phyloP scores from a whole-genome alignment of 345 rosid genomes.

The Hevea brasiliensis region DNA sequence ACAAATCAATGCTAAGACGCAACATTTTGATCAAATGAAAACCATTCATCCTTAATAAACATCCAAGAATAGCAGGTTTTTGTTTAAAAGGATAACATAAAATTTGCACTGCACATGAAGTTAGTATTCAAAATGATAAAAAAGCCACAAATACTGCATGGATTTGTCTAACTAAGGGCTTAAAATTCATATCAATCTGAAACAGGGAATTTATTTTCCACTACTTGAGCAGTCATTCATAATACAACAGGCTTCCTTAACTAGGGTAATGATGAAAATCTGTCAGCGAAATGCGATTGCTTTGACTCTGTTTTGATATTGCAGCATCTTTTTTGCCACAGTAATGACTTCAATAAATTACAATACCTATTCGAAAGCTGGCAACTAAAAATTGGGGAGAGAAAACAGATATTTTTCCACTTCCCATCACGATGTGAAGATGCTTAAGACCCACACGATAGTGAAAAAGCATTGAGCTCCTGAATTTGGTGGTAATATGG shows the following conservation, averaged over 20 bases:
- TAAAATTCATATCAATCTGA: background rate
- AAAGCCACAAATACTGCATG: too few species aligned
- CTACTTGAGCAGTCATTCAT: too few species aligned
- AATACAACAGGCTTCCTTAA: background rate
- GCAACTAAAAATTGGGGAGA: background rate
- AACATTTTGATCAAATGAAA: too few species aligned
- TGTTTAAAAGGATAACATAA: too few species aligned
- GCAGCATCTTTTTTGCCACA: background rate
- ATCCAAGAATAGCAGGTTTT: too few species aligned
- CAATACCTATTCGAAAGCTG: slow-evolving; percentile 1
- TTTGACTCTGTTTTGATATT: background rate
- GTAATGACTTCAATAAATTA: background rate
- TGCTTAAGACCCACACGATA: background rate
- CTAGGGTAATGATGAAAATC: background rate
- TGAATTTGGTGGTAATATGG: background rate
- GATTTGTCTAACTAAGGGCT: too few species aligned
- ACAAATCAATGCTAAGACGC: too few species aligned
- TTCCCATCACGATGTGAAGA: background rate
- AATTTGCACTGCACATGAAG: too few species aligned
- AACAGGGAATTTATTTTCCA: background rate
- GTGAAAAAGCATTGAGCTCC: background rate
- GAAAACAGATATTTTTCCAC: background rate
- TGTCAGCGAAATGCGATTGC: background rate
- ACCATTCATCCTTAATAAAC: too few species aligned
- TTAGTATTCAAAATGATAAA: too few species aligned